Evolutionary conservation across 2,329 filamentous ascomycete species (phyloP), one percentile per base, ranked within the genome.

Genomic region (Talaromyces amestolkiae): DNA sequence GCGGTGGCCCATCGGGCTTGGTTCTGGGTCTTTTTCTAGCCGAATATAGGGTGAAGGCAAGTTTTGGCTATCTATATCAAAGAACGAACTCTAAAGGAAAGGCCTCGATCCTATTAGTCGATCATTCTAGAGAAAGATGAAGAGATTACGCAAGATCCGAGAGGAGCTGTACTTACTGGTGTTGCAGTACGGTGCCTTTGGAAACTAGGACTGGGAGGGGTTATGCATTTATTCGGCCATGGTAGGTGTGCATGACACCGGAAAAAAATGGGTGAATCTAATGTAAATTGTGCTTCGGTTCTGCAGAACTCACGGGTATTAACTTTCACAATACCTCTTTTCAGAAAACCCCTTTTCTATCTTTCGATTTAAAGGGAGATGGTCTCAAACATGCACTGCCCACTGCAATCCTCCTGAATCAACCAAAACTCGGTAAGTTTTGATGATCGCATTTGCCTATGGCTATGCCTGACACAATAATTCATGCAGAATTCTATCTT

Each of bases 361-460:
- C 15, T 33, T 31, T 53, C 9, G 27, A 33, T 19, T n/a, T 53
- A 6, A 7, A 11, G 8, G 49, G 27, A 33, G 49, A 53, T 53
- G 15, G 6, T 53, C 49, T 53, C 17, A 27, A 58, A 33, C 61
- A 63, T 58, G 37, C 24, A 24, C 17, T 63, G 10, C 61, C 61
- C 10, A 27, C 35, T 33, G 61, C 47, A 24, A 54, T 63, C 37
- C 19, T 58, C 15, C 49, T 56, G 27, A 63, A 54, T 54, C 61
- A 63, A 22, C 61, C 61, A 33, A 63, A 58, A 45, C 61, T 63
- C 19, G 51, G 51, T 63, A 37, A 13, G 13, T 13, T 37, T 13
- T 10, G 6, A 11, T 37, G 10, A 37, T 13, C 4, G 13, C 35
- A 31, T 37, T 37, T 37, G 3, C 35, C 8, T 10, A 13, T 37